These are phyloP conservation scores for Hysterangium stoloniferum DNA, from an alignment of 768 basidiomycete species.

Conservation along the genomic window DNA sequence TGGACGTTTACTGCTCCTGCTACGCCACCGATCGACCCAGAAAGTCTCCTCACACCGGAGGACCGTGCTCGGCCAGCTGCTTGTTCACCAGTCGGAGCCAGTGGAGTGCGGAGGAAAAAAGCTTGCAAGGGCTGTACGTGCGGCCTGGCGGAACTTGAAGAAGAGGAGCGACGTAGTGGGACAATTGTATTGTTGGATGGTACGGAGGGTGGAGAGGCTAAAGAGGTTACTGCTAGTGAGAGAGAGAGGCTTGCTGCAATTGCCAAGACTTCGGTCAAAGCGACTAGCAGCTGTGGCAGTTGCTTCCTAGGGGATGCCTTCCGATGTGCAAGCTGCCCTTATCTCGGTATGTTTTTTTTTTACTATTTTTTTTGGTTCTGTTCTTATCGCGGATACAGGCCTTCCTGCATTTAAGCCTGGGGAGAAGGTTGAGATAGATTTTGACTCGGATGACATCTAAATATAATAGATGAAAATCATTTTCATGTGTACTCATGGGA, in stretches of 20 bases:
- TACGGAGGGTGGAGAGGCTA: slow-evolving; percentile 47
- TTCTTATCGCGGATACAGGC: slow-evolving; percentile 42
- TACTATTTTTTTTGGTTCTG: slow-evolving; percentile 7
- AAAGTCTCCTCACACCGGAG: slow-evolving; percentile 72
- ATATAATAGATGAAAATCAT: not conserved
- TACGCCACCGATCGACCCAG: slow-evolving; percentile 72
- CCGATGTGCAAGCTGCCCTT: slow-evolving; percentile 92
- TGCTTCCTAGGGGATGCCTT: slow-evolving; percentile 99
- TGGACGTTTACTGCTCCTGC: slow-evolving; percentile 74
- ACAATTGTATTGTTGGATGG: slow-evolving; percentile 68
- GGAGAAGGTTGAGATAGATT: slow-evolving; percentile 90
- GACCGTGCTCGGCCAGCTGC: slow-evolving; percentile 74
- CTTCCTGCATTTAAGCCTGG: slow-evolving; percentile 97
- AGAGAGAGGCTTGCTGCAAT: slow-evolving; percentile 58
- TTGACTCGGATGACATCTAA: slow-evolving; percentile 85
- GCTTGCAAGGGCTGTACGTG: slow-evolving; percentile 97
- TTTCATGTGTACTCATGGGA: not conserved
- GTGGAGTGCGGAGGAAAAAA: slow-evolving; percentile 64
- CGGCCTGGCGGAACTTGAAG: slow-evolving; percentile 91
- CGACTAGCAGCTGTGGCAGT: slow-evolving; percentile 93
- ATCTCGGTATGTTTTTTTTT: slow-evolving; percentile 66
- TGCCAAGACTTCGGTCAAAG: slow-evolving; percentile 69
- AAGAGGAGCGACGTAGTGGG: slow-evolving; percentile 50
- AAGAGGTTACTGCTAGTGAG: slow-evolving; percentile 48
- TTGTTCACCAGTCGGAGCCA: slow-evolving; percentile 53